Evolutionary conservation across 2,329 filamentous ascomycete genomes (phyloP), one percentile per base, ranked within the genome.

Genomic region (Fusarium albidum): DNA sequence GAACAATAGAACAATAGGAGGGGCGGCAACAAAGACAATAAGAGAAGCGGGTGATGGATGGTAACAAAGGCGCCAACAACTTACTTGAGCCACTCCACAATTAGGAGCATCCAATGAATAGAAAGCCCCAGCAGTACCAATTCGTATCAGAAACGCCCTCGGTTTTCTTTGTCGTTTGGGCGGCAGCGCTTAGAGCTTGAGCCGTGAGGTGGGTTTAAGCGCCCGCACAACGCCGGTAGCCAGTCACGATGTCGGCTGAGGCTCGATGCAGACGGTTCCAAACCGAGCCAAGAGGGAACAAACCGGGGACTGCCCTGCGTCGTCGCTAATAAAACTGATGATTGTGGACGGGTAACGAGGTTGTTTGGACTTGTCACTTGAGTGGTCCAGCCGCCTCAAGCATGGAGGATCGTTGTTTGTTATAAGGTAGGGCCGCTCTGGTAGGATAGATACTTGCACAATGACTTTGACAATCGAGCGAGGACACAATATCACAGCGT

Each of bases 181-280:
- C 56, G 62, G 56, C 60, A 58, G 65, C 65, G 65, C 65, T 68
- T 68, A 62, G 64, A 53, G 52, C 47, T 47, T 41, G 38, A 42
- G 43, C 25, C 21, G 44, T 18, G 50, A 37, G 47, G 52, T 44
- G 48, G 43, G 50, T 34, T 34, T 67, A 65, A 66, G 61, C 65
- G 65, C 65, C 65, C 55, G 45, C 49, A 15, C 34, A 66, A 55
- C 50, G 39, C 39, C 12, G 34, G 52, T 55, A 39, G 41, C 66
- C 66, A 67, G 55, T 66, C 59, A 66, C 50, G 48, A 55, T 52
- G 53, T 43, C 39, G 28, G 51, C 39, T 49, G 49, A 49, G 49
- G 47, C 43, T 51, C 38, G 38, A 38, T 45, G 52, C 55, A 43
- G 47, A 51, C 48, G 25, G 40, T 57, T 55, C 35, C 51, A 52